Evolutionary conservation across 352 stramenopile species (phyloP).

Genomic region (Phytophthora capsici): DNA sequence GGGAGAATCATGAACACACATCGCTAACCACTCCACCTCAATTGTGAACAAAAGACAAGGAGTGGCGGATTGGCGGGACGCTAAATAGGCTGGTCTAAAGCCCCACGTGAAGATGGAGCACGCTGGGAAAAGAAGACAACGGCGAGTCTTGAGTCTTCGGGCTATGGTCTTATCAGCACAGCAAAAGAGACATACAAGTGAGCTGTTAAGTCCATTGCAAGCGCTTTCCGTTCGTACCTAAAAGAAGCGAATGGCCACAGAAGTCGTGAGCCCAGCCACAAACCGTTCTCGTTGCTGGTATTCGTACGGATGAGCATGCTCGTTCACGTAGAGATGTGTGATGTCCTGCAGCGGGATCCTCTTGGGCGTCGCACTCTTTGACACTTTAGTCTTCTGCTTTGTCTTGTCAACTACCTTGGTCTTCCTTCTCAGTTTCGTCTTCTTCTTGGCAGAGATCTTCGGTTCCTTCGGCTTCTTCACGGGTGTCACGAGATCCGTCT

Average conservation of each 20-base stretch:
- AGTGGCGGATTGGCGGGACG: slow-evolving; percentile 15
- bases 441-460: slow-evolving; percentile 37
- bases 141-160: neutral
- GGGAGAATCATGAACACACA: slow-evolving; percentile 12
- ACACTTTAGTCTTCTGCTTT: slow-evolving; percentile 12
- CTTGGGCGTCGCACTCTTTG: slow-evolving; percentile 39
- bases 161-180: slow-evolving; percentile 12
- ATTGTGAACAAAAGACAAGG: slow-evolving; percentile 4
- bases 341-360: slow-evolving; percentile 69
- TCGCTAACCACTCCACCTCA: slow-evolving; percentile 11
- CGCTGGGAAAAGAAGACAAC: slow-evolving; percentile 1
- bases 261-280: slow-evolving; percentile 40
- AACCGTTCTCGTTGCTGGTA: slow-evolving; percentile 24
- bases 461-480: slow-evolving; percentile 36
- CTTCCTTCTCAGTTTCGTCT: slow-evolving; percentile 31
- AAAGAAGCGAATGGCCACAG: slow-evolving; percentile 60
- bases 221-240: slow-evolving; percentile 26
- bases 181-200: slow-evolving; percentile 9
- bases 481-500: slow-evolving; percentile 23
- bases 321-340: slow-evolving; percentile 67
- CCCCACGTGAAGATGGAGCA: slow-evolving; percentile 11
- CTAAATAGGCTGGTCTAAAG: slow-evolving; percentile 42
- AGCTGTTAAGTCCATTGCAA: neutral
- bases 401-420: slow-evolving; percentile 12
- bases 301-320: slow-evolving; percentile 28